Evolutionary conservation across 306 rosid genomes (phyloP).

Genomic region (Dicorynia guianensis): DNA sequence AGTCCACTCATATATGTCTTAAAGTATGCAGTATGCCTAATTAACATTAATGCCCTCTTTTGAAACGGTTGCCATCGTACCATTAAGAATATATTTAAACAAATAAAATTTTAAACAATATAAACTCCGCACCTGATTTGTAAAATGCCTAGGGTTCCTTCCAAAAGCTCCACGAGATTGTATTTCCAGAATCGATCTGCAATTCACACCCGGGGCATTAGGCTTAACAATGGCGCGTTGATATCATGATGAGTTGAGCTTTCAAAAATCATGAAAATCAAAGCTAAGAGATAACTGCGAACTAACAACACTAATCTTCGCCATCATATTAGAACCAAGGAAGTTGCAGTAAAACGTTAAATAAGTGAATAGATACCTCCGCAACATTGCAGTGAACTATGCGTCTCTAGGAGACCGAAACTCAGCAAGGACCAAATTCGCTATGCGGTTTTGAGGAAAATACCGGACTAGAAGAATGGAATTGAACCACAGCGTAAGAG

Average conservation of each 20-base stretch:
- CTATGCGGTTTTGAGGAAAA: constrained; percentile 21
- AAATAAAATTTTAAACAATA: constrained; percentile 7
- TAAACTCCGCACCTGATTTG: constrained; percentile 55
- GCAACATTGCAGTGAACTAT: constrained; percentile 53
- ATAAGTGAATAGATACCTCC: constrained; percentile 46
- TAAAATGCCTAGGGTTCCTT: constrained; percentile 63
- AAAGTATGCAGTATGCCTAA: not conserved
- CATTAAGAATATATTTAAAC: constrained; percentile 12
- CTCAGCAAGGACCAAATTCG: not conserved
- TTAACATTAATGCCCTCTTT: not conserved
- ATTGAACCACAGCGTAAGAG: not conserved
- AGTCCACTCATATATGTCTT: constrained; percentile 3
- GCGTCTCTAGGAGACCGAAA: constrained; percentile 11
- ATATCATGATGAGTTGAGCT: not conserved
- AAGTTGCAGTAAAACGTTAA: not conserved
- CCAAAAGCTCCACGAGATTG: constrained; percentile 61
- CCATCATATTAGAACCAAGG: constrained; percentile 1
- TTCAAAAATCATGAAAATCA: not conserved
- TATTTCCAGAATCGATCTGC: constrained; percentile 76
- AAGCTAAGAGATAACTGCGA: not conserved
- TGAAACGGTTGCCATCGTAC: constrained; percentile 2
- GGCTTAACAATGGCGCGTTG: constrained; percentile 28
- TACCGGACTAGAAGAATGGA: constrained; percentile 4
- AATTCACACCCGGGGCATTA: constrained; percentile 26
- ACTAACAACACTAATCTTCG: not conserved